Evolutionary conservation across 768 basidiomycete genomes (phyloP).

Genomic region (Podaxis pistillaris): DNA sequence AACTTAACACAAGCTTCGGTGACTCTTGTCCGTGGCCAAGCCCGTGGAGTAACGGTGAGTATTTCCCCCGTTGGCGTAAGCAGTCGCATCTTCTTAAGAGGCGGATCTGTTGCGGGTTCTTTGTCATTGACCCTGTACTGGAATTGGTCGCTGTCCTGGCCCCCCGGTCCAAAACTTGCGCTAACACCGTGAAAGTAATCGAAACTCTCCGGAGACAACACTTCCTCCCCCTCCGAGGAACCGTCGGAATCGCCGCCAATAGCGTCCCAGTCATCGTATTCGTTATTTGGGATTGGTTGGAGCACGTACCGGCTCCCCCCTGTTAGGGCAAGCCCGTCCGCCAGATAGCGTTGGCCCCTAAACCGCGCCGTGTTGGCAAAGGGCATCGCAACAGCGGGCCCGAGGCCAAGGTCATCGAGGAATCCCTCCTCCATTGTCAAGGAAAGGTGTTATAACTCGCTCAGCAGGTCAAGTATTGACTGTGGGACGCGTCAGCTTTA

Average conservation of each 20-base stretch:
- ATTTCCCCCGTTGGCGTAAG: not conserved
- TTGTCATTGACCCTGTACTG: not conserved
- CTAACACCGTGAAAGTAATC: not conserved
- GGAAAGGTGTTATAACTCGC: too few species aligned
- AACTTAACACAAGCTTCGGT: slow-evolving; percentile 6
- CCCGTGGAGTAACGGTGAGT: not conserved
- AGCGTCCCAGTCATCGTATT: not conserved
- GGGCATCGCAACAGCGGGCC: not conserved
- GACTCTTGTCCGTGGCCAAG: not conserved
- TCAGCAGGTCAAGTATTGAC: not conserved
- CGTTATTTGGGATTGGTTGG: not conserved
- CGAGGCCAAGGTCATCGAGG: not conserved
- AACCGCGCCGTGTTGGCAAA: slow-evolving; percentile 5
- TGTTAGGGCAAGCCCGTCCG: not conserved
- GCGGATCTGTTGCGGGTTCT: not conserved
- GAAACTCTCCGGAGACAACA: not conserved
- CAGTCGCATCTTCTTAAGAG: not conserved
- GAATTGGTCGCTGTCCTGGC: not conserved
- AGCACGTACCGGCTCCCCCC: not conserved
- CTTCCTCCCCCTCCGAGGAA: not conserved
- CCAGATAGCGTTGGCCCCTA: not conserved
- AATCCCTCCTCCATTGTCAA: not conserved
- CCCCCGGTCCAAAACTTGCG: not conserved
- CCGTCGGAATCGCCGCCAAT: not conserved
- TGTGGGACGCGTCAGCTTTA: not conserved